Evolutionary conservation across 768 basidiomycete genomes (phyloP), one percentile per base, ranked within the genome.

Genomic region (Arthromyces matolae): DNA sequence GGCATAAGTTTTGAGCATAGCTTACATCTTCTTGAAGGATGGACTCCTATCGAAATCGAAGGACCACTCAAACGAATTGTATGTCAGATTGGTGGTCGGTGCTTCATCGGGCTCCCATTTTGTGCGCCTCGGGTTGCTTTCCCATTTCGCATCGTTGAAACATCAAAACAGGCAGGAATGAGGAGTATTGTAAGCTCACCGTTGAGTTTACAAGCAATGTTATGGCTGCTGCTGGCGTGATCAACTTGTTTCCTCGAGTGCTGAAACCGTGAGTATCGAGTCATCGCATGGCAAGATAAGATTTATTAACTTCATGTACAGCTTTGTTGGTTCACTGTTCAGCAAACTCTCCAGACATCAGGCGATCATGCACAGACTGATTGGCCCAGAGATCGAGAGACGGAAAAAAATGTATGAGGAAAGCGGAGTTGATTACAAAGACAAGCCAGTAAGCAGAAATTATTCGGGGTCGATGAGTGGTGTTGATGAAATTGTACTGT

Each of bases 71-170:
- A 54, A 48, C 49, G 58, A 14, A 62, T 68, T 22, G 49, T 67
- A 4, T 59, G 59, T 3, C 56, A 63, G 4, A 53, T 58, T 5
- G 56, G 58, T 14, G 70, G 62, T 42, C 64, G 70, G 2, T 46
- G 66, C 29, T 70, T 70, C 40, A 62, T 71, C 1, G 69, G 69
- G 5, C 29, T 59, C 8, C 64, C 66, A 16, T 32, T 63, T 0
- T 71, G 70, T 72, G 42, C 37, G 66, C 52, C n/a, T n/a, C n/a
- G n/a, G n/a, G n/a, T n/a, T n/a, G n/a, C n/a, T n/a, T n/a, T n/a
- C n/a, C n/a, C n/a, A n/a, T n/a, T n/a, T n/a, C n/a, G n/a, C n/a
- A n/a, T n/a, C n/a, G n/a, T n/a, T n/a, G n/a, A n/a, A n/a, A n/a
- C n/a, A n/a, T n/a, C n/a, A n/a, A 16, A 44, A 7, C 32, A 68